These are phyloP conservation scores for Ammopiptanthus mongolicus DNA, from an alignment of 306 rosid species.

Conservation along the genomic window DNA sequence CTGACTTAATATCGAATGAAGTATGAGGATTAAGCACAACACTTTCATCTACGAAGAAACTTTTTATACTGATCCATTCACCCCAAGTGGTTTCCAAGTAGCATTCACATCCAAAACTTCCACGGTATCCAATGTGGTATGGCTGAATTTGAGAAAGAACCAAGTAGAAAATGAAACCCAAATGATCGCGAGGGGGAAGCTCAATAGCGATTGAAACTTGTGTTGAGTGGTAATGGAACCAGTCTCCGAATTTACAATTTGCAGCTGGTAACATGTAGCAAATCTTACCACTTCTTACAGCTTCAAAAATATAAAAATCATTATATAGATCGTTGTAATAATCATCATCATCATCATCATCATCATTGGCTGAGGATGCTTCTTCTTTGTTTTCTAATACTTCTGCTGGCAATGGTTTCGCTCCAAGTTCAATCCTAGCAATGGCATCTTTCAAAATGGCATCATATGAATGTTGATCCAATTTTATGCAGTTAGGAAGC, in stretches of 20 bases:
- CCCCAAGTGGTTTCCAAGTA: neutral
- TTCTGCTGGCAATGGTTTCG: neutral
- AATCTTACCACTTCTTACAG: too few relatives aligned
- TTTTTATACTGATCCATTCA: neutral
- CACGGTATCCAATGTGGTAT: fast-evolving
- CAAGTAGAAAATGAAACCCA: neutral
- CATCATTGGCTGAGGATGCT: too few relatives aligned
- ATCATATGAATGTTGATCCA: neutral
- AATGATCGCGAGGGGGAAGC: neutral
- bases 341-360: too few relatives aligned
- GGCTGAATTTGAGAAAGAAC: neutral
- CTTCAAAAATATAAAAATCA: too few relatives aligned
- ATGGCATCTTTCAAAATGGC: neutral
- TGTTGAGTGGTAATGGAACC: neutral
- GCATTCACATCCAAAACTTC: slow-evolving; percentile 5
- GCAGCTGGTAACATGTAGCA: neutral
- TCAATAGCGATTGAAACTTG: neutral
- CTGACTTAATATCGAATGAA: neutral
- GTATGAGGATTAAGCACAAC: neutral
- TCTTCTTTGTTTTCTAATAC: neutral
- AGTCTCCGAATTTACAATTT: neutral
- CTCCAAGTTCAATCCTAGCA: neutral
- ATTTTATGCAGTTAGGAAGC: neutral
- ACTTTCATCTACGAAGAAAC: neutral
- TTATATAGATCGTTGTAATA: too few relatives aligned